Evolutionary conservation across 1,139 yeast species (phyloP).

Genomic region (Hanseniaspora sp.): DNA sequence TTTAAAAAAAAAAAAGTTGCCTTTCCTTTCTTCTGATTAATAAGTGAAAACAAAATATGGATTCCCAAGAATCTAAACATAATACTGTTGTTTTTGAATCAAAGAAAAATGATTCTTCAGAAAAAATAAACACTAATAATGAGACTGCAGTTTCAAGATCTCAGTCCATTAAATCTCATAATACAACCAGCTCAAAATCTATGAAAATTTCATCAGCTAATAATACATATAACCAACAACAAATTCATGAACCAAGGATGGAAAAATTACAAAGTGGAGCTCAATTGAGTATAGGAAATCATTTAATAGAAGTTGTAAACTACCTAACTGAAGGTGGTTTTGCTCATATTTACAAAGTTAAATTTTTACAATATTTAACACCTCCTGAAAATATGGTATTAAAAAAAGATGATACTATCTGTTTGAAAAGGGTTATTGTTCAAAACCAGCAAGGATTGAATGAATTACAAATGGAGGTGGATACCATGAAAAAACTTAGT

Average conservation of each 20-base stretch:
- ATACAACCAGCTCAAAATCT: constrained; percentile 2
- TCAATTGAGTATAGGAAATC: constrained; percentile 53
- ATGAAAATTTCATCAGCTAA: constrained; percentile 1
- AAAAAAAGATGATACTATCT: constrained; percentile 39
- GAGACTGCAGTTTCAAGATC: neutral
- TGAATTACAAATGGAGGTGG: constrained; percentile 65
- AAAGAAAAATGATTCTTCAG: neutral
- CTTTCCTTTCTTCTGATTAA: too few species aligned
- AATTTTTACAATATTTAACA: constrained; percentile 25
- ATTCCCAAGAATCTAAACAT: neutral
- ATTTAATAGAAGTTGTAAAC: constrained; percentile 44
- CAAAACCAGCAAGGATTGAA: constrained; percentile 61
- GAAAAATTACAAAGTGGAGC: constrained; percentile 39
- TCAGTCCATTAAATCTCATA: constrained; percentile 5
- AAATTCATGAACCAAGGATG: constrained; percentile 5
- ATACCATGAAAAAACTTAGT: constrained; percentile 70
- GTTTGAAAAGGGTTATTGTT: constrained; percentile 64
- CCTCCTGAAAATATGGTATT: constrained; percentile 21
- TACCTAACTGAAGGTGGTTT: constrained; percentile 65
- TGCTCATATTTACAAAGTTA: constrained; percentile 64
- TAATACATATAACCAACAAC: neutral
- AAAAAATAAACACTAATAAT: neutral
- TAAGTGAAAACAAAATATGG: neutral
- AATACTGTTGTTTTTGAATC: neutral
- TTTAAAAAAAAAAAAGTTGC: too few species aligned